Percentiles rank a stretch among this genome's conserved stretches.
Evolutionary conservation across 495 filamentous ascomycete species (phyloP).

Genomic region (Astrothelium macrocarpum): DNA sequence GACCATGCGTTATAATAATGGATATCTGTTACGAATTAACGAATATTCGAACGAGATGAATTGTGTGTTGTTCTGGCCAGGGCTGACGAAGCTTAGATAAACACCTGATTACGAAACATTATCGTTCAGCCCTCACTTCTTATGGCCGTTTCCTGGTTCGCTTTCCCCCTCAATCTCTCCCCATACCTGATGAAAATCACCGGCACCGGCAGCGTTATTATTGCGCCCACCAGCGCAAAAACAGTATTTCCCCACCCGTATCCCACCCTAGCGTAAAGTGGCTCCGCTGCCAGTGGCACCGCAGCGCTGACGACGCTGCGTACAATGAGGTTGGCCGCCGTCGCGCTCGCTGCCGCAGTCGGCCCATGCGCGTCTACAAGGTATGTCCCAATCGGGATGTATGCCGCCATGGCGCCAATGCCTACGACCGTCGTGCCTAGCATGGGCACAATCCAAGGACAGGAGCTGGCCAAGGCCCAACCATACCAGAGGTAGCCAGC

Average conservation of each 20-base stretch:
- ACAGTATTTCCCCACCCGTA: conserved; percentile 9
- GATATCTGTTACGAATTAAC: too few relatives aligned
- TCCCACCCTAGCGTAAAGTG: conserved; percentile 11
- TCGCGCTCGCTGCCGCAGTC: conserved; percentile 4
- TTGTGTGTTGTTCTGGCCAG: too few relatives aligned
- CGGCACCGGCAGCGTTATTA: conserved; percentile 1
- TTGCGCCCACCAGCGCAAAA: conserved; percentile 6
- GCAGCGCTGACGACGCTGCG: conserved; percentile 6
- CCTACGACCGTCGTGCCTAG: conserved; percentile 11
- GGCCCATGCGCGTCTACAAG: conserved; percentile 9
- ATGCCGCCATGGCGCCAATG: conserved; percentile 13
- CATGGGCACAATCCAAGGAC: conserved; percentile 21
- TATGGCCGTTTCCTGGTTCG: too few relatives aligned
- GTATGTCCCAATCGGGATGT: conserved; percentile 17
- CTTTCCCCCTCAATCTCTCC: conserved; percentile 13
- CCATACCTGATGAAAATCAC: conserved; percentile 6
- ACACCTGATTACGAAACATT: too few relatives aligned
- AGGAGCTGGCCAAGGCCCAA: conserved; percentile 17
- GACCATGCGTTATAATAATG: too few relatives aligned
- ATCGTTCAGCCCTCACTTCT: too few relatives aligned
- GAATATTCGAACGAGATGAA: too few relatives aligned
- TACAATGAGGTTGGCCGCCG: conserved; percentile 9
- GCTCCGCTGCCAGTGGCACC: conserved; percentile 10
- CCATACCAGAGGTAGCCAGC: conserved; percentile 22
- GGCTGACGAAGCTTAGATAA: too few relatives aligned